phyloP scores from a whole-genome alignment of 83 land plant species.

The Picea abies region DNA sequence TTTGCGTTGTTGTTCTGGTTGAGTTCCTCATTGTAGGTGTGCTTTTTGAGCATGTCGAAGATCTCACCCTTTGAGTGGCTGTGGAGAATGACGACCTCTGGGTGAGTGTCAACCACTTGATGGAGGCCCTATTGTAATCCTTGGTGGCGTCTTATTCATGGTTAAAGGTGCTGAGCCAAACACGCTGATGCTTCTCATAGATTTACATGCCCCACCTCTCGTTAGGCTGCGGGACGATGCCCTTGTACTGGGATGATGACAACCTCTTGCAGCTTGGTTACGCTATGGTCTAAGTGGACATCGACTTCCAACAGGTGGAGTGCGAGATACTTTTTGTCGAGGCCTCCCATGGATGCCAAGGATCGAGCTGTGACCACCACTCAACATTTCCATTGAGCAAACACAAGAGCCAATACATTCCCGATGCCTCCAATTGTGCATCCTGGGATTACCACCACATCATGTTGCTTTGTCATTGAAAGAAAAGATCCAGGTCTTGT shows the following conservation, averaged over 20 bases:
- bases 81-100: neutral
- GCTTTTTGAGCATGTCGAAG: conserved; percentile 9
- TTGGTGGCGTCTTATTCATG: conserved; percentile 42
- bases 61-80: conserved; percentile 10
- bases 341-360: conserved; percentile 44
- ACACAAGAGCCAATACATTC: conserved; percentile 75
- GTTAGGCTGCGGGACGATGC: no score
- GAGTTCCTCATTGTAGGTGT: conserved; percentile 11
- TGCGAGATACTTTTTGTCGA: conserved; percentile 34
- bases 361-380: conserved; percentile 84
- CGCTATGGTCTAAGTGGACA: conserved; percentile 57
- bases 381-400: conserved; percentile 48
- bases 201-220: conserved; percentile 1
- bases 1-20: neutral
- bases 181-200: conserved; percentile 47
- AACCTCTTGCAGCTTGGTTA: conserved; percentile 60
- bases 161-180: conserved; percentile 54
- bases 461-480: neutral
- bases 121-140: conserved; percentile 42
- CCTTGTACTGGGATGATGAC: no score
- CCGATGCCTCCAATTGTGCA: conserved; percentile 90
- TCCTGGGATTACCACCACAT: conserved; percentile 79
- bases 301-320: conserved; percentile 49
- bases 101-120: conserved; percentile 2
- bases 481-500: no score